Evolutionary conservation across 306 rosid species (phyloP).

Genomic region (Astragalus glycyphyllos): DNA sequence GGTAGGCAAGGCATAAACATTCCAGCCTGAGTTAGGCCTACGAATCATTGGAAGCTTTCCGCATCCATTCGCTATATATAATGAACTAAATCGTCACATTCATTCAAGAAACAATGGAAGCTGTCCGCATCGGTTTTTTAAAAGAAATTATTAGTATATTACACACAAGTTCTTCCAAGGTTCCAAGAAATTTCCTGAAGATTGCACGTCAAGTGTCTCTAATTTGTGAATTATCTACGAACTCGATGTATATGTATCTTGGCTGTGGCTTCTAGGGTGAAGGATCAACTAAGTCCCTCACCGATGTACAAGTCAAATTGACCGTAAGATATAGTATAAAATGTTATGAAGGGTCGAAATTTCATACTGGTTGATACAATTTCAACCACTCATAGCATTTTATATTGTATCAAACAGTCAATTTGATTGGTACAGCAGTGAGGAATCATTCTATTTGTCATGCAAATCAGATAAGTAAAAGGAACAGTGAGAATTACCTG

Average conservation of each 20-base stretch:
- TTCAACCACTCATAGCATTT: too few species aligned
- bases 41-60: background rate
- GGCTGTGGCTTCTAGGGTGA: too few species aligned
- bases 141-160: background rate
- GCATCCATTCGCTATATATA: background rate
- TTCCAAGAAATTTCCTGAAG: too few species aligned
- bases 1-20: slow-evolving; percentile 9
- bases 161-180: too few species aligned
- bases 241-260: background rate
- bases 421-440: too few species aligned
- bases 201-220: background rate
- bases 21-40: background rate
- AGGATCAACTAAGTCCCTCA: too few species aligned
- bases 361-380: too few species aligned
- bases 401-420: too few species aligned
- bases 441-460: slow-evolving; percentile 24
- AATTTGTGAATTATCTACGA: background rate
- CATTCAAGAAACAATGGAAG: background rate
- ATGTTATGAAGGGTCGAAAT: too few species aligned
- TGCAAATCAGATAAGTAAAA: slow-evolving; percentile 33
- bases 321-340: too few species aligned
- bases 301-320: too few species aligned
- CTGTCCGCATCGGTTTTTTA: background rate
- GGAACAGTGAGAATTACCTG: slow-evolving; percentile 61
- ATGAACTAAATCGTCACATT: slow-evolving; percentile 2